Evolutionary conservation across 495 filamentous ascomycete genomes (phyloP), one percentile per base, ranked within the genome.

Genomic region (Penicillium lagena): DNA sequence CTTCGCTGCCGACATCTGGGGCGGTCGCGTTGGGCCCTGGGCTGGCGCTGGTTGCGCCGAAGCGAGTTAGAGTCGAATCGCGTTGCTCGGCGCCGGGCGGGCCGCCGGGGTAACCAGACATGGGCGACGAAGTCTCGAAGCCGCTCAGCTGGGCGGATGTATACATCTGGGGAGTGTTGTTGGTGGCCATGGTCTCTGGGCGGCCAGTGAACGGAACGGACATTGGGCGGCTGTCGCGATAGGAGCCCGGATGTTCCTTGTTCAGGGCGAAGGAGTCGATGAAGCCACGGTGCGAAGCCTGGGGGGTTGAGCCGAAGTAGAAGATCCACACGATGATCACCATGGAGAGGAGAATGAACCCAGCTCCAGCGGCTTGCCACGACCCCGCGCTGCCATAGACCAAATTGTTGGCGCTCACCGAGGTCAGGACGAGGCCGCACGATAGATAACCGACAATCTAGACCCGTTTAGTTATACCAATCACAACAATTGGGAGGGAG

Each of bases 281-380:
- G 60, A 91, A 95, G 33, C 87, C 83, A 44, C 90, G 87, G 50
- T 90, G 87, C 42, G 82, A 74, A n/a, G 90, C 87, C 41, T 87
- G 83, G 7, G 94, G 90, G 2, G 87, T 82, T 7, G 93, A 96
- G 45, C 93, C 93, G 56, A 95, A 99, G 70, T 97, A 96, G 70
- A 96, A 95, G 48, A 97, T 95, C 93, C 93, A 99, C 38, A 97
- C 79, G 56, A 96, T 87, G 59, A 86, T 80, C 42, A 97, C 83
- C 82, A 97, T 96, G 30, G 91, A 87, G 29, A 97, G 73, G n/a
- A 97, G 75, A 48, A 99, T 96, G 62, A 91, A 90, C 12, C 93
- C 93, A 52, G 94, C 94, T 14, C 88, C 85, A 2, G 87, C 84
- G 33, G 93, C 93, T 67, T 97, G 85, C 60, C 81, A 80, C 35